These are phyloP conservation scores for Coniella lustricola DNA, from an alignment of 2,329 filamentous ascomycete species.

Conservation along the genomic window DNA sequence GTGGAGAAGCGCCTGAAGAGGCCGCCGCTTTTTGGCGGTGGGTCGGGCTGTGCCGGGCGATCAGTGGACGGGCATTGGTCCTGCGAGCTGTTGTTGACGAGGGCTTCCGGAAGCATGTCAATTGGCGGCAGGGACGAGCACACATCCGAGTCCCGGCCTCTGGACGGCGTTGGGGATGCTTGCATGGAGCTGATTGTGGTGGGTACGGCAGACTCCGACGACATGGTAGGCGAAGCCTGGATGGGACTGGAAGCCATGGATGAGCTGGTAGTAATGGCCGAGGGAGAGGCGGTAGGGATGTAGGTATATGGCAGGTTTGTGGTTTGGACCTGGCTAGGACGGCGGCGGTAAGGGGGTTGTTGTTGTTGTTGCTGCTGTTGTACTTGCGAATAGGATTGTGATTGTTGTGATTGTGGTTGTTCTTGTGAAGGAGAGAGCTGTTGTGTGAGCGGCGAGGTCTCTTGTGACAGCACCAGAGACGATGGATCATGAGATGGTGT, in stretches of 20 bases:
- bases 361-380: slow-evolving; percentile 5
- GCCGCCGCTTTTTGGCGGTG: slow-evolving; percentile 34
- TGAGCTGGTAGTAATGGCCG: slow-evolving; percentile 46
- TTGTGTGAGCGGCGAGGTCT: slow-evolving; percentile 37
- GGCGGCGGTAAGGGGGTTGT: neutral
- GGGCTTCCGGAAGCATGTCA: slow-evolving; percentile 51
- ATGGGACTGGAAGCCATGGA: slow-evolving; percentile 49
- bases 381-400: no score
- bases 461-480: slow-evolving; percentile 24
- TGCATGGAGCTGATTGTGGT: slow-evolving; percentile 58
- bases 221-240: slow-evolving; percentile 51
- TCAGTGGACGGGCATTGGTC: slow-evolving; percentile 50
- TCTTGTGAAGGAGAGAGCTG: slow-evolving; percentile 30
- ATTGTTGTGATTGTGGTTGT: slow-evolving; percentile 43
- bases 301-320: slow-evolving; percentile 32
- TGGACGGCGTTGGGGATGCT: slow-evolving; percentile 57
- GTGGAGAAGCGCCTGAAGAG: slow-evolving; percentile 83
- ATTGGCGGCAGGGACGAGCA: slow-evolving; percentile 21
- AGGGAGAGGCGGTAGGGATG: slow-evolving; percentile 37
- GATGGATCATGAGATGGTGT: slow-evolving; percentile 21
- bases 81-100: slow-evolving; percentile 57
- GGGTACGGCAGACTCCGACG: slow-evolving; percentile 44
- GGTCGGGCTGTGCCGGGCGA: slow-evolving; percentile 45
- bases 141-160: slow-evolving; percentile 36
- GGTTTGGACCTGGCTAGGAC: slow-evolving; percentile 43